Base-by-base conservation (phyloP, 129 eudicot genomes). In the Flaveria sonorensis region DNA sequence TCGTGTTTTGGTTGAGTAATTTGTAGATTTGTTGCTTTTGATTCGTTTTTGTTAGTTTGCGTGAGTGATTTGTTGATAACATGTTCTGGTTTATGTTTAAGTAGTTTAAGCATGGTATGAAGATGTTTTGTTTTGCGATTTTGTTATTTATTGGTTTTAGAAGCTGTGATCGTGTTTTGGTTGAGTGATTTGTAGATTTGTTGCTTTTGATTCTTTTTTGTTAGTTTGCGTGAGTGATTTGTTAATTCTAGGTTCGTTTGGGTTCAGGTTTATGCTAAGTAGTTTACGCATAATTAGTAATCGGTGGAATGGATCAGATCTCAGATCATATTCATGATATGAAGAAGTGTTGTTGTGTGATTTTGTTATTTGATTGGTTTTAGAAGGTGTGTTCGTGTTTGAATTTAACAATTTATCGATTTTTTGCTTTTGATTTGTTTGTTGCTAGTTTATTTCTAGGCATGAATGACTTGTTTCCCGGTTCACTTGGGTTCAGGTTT, bases 321-420 rank as follows among this genome's bases (percentile, higher is more conserved):
- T 4, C 64, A n/a, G 73, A 46, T 76, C 72, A 51, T 20, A 20
- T 48, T 32, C 71, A 36, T 32, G 36, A 11, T 59, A 23, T 59
- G 11, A 21, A 23, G 65, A 59, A 32, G 55, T 51, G 20, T 12
- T 66, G 42, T 18, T 66, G 40, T 24, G 51, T 64, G 30, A 64
- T 64, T 39, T 53, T 30, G 68, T 62, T 62, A 15, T 30, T 28
- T 28, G 68, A 30, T 24, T 36, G 21, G 26, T 72, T 72, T 52
- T 52, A 64, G 68, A 23, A 64, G 52, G 40, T 73, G 69, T n/a
- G 52, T 53, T 66, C 19, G 28, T 69, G 76, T 26, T 69, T 68
- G 2, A 40, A 55, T 57, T 56, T 10, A 18, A 10, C 26, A 14
- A 23, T 63, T 48, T 48, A 45, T 21, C 0, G 56, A 26, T 30